Evolutionary conservation across 257 asterid genomes (phyloP), one percentile per base, ranked within the genome.

Genomic region (Ballota nigra): DNA sequence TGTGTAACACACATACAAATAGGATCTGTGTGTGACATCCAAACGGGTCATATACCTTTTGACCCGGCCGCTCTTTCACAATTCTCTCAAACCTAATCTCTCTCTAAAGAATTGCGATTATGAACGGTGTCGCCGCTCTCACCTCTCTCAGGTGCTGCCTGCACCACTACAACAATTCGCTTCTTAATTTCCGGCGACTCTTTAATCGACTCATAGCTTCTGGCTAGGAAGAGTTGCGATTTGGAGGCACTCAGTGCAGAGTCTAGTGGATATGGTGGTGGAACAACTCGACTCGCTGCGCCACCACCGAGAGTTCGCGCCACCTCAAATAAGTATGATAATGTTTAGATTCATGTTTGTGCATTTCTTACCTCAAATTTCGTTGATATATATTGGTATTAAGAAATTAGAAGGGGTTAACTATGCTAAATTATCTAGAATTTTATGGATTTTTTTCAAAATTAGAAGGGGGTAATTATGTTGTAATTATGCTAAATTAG

Each of bases 281-380:
- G 85, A 82, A 62, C 92, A 89, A 82, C 88, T 88, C 43, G 82
- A 69, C 49, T 75, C 80, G 22, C 63, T 77, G 65, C 85, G 84
- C 71, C 82, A 77, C 79, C 88, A 83, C 2, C 78, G 86, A 75
- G 73, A 69, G 75, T 82, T 77, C 89, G 88, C 8, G 67, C 67
- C 76, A 87, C 96, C 63, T 77, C 89, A 57, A 84, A 82, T 84
- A 88, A 85, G 98, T 94, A 92, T n/a, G n/a, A 20, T 60, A 15
- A 18, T 70, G 33, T 6, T 69, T 18, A 12, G 28, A 58, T n/a
- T n/a, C n/a, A n/a, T n/a, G n/a, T n/a, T n/a, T n/a, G n/a, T n/a
- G n/a, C n/a, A n/a, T n/a, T n/a, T n/a, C n/a, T n/a, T 33, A 19
- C 31, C 53, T 16, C 15, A 26, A 36, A 12, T 57, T 68, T 22